phyloP scores from a whole-genome alignment of 78 protist species.

The Dictyostelium intermedium region DNA sequence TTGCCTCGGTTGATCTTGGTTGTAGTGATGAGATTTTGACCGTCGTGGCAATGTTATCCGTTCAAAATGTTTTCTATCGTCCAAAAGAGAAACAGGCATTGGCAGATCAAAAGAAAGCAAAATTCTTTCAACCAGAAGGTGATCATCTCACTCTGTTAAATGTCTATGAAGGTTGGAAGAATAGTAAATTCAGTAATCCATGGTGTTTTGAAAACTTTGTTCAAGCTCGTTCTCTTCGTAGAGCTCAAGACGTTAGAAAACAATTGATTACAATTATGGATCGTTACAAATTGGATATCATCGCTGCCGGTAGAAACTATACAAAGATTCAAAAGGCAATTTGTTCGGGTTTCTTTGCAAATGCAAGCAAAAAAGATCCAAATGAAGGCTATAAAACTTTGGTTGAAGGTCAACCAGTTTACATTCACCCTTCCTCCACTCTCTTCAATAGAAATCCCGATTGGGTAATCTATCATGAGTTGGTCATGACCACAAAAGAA shows the following conservation, averaged over 20 bases:
- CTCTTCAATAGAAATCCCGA: conserved; percentile 96
- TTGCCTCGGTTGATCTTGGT: conserved; percentile 94
- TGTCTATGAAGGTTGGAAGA: conserved; percentile 97
- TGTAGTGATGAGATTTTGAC: conserved; percentile 98
- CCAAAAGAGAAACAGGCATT: conserved; percentile 98
- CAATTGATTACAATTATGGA: conserved; percentile 98
- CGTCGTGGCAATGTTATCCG: conserved; percentile 97
- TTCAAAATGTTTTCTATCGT: conserved; percentile 95
- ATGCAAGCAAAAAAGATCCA: conserved; percentile 98
- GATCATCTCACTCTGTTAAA: conserved; percentile 98
- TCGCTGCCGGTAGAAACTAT: conserved; percentile 90
- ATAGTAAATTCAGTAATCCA: conserved; percentile 86
- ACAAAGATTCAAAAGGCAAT: conserved; percentile 92
- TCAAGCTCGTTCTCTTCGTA: conserved; percentile 93
- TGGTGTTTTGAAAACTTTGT: conserved; percentile 99
- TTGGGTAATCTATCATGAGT: conserved; percentile 96
- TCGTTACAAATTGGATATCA: conserved; percentile 88
- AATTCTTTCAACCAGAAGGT: conserved; percentile 97
- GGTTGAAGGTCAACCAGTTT: conserved; percentile 93
- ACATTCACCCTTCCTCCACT: conserved; percentile 97
- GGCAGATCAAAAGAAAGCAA: conserved; percentile 96
- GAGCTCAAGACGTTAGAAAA: conserved; percentile 98
- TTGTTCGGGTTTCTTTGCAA: conserved; percentile 94
- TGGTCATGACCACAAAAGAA: conserved; percentile 97
- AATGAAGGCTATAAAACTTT: conserved; percentile 97